Evolutionary conservation across 805 yeast species (phyloP).

Genomic region (Saccharomycopsis javanensis): DNA sequence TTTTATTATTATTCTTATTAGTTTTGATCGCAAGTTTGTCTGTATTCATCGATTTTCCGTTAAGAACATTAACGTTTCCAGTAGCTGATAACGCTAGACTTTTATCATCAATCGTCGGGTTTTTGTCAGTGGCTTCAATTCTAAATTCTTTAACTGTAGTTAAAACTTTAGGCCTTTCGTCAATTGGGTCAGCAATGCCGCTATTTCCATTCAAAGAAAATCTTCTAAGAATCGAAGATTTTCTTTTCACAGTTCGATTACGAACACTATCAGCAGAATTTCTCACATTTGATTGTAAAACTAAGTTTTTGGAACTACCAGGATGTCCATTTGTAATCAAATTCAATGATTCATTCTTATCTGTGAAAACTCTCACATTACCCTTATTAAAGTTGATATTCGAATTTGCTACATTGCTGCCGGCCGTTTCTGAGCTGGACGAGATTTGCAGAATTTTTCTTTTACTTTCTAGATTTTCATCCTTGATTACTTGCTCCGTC

Average conservation of each 20-base stretch:
- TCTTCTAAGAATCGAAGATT: conserved; percentile 13
- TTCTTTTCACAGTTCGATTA: conserved; percentile 4
- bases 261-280: not conserved
- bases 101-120: not conserved
- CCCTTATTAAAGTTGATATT: not conserved
- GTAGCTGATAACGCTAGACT: not conserved
- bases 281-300: not conserved
- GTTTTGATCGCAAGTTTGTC: not conserved
- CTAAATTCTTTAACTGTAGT: conserved; percentile 3
- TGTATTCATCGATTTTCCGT: not conserved
- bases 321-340: conserved; percentile 18
- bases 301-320: conserved; percentile 10
- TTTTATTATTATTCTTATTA: not conserved
- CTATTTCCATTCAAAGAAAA: conserved; percentile 6
- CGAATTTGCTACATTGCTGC: not conserved
- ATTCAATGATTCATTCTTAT: conserved; percentile 15
- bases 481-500: conserved; percentile 6
- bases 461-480: conserved; percentile 5
- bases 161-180: not conserved
- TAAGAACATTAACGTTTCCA: not conserved
- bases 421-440: conserved; percentile 4
- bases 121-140: not conserved
- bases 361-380: conserved; percentile 9
- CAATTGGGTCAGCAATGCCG: not conserved
- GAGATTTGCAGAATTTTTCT: conserved; percentile 2